Percentiles rank a stretch among this genome's conserved stretches.
phyloP scores from a whole-genome alignment of 148 eudicot species.

The Rhododendron vialii region DNA sequence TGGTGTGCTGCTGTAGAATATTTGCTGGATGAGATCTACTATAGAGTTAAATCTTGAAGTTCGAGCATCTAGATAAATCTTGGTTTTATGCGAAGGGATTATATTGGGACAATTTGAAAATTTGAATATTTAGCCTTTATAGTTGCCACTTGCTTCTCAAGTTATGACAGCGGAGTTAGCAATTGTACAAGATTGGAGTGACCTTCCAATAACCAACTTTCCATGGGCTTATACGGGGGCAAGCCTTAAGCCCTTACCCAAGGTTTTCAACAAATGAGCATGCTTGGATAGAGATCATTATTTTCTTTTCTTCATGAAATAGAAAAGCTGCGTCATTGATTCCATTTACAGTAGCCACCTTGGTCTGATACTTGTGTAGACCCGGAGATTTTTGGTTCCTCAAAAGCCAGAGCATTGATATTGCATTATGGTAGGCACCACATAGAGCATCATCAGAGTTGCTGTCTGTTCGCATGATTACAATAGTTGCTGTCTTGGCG shows the following conservation, averaged over 20 bases:
- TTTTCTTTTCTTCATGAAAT: neutral
- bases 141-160: neutral
- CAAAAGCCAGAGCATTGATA: neutral
- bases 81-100: neutral
- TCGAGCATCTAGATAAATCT: neutral
- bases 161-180: neutral
- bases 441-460: neutral
- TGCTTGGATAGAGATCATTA: neutral
- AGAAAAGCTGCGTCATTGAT: neutral
- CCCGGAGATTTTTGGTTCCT: neutral
- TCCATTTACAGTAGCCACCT: neutral
- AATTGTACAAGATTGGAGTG: neutral
- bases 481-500: neutral
- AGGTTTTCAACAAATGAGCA: neutral
- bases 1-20: neutral
- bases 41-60: neutral
- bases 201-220: neutral
- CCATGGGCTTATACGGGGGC: neutral
- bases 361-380: neutral
- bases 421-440: neutral
- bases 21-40: neutral
- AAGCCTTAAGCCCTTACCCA: neutral
- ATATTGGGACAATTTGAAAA: slow-evolving; percentile 1
- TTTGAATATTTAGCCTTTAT: neutral
- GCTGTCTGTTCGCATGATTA: neutral